Evolutionary conservation across 352 stramenopile genomes (phyloP).

Genomic region (Stramenopiles sp.): DNA sequence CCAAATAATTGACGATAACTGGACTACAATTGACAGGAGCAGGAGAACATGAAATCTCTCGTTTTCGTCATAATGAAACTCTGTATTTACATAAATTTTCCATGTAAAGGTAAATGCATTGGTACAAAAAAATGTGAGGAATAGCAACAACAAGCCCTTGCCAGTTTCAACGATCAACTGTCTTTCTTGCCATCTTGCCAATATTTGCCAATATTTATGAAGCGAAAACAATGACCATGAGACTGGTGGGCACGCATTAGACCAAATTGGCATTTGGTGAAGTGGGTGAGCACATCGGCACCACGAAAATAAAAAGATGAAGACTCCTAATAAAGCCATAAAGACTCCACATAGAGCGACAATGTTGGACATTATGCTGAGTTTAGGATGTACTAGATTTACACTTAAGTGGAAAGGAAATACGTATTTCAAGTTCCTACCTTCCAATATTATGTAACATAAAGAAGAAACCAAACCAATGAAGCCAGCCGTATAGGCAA

Average conservation of each 20-base stretch:
- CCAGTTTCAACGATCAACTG: neutral
- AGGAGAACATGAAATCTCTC: neutral
- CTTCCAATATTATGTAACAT: neutral
- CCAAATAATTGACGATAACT: neutral
- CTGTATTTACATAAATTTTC: neutral
- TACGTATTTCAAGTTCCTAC: neutral
- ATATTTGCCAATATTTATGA: conserved; percentile 1
- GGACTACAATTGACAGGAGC: neutral
- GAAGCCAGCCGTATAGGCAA: neutral
- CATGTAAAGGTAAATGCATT: conserved; percentile 6
- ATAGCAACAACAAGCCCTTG: neutral
- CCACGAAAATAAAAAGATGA: neutral
- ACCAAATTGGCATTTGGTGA: neutral
- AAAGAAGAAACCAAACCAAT: neutral
- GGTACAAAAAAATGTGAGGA: neutral
- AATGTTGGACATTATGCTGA: neutral
- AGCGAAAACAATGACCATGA: conserved; percentile 1
- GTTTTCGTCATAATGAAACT: conserved; percentile 3
- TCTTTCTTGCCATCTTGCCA: neutral
- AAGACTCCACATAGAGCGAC: neutral
- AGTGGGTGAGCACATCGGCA: neutral
- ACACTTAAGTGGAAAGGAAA: neutral
- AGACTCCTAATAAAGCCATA: neutral
- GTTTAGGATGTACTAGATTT: neutral
- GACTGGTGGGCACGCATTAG: neutral